Conservation (phyloP, 805 yeast genomes). For the Zygosaccharomyces rouxii region DNA sequence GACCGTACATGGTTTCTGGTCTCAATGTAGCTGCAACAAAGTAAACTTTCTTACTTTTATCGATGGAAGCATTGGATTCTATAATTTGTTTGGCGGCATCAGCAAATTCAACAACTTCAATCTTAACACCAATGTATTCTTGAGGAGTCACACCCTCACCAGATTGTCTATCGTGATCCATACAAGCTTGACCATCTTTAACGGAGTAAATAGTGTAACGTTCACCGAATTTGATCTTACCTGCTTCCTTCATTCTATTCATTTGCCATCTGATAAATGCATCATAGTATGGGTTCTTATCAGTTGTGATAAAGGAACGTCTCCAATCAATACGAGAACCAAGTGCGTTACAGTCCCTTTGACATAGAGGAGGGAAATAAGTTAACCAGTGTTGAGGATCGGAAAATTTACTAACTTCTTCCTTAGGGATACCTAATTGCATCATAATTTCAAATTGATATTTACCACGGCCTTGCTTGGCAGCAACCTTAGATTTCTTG, state of each 20-base stretch:
- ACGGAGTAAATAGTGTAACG: slow-evolving; percentile 96
- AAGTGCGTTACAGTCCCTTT: slow-evolving; percentile 68
- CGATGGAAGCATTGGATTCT: slow-evolving; percentile 35
- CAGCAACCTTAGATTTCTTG: slow-evolving; percentile 88
- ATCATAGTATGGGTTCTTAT: slow-evolving; percentile 91
- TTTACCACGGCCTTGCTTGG: slow-evolving; percentile 90
- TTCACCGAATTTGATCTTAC: slow-evolving; percentile 96
- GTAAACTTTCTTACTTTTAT: slow-evolving; percentile 58
- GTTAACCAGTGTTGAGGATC: slow-evolving; percentile 89
- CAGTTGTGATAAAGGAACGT: slow-evolving; percentile 92
- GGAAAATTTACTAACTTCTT: slow-evolving; percentile 82
- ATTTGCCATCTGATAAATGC: slow-evolving; percentile 96
- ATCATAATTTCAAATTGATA: slow-evolving; percentile 95
- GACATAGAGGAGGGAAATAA: slow-evolving; percentile 87
- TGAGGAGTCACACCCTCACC: slow-evolving; percentile 98
- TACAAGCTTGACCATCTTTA: slow-evolving; percentile 98
- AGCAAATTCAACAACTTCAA: slow-evolving; percentile 58
- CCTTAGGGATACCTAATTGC: slow-evolving; percentile 82
- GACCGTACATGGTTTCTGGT: slow-evolving; percentile 99
- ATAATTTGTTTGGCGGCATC: slow-evolving; percentile 40
- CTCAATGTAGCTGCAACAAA: slow-evolving; percentile 95
- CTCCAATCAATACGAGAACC: slow-evolving; percentile 99
- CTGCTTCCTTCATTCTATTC: slow-evolving; percentile 75
- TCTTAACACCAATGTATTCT: slow-evolving; percentile 92
- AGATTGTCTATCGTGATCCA: slow-evolving; percentile 96